Conservation (phyloP, 371 early-diverging fungal genomes). For the Fennellomyces sp. region DNA sequence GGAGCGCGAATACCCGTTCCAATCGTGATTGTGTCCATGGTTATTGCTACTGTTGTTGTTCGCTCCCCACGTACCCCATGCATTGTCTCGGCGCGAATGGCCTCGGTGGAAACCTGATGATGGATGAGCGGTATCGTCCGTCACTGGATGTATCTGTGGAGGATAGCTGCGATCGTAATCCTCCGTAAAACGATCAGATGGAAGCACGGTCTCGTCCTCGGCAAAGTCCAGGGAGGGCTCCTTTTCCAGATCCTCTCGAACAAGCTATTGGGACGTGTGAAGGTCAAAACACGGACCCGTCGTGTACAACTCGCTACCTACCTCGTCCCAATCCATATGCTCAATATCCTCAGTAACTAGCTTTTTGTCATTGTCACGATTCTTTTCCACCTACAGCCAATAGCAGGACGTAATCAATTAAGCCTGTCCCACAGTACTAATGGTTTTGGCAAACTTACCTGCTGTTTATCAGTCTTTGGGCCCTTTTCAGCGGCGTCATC, state of each 20-base stretch:
- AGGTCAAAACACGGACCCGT: conserved; percentile 29
- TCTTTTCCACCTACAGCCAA: not conserved
- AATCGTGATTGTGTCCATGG: not conserved
- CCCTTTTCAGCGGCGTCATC: not conserved
- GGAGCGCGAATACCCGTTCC: not conserved
- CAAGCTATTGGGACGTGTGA: conserved; percentile 23
- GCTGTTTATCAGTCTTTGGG: not conserved
- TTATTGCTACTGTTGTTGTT: too few relatives aligned
- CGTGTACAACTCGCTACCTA: conserved; percentile 31
- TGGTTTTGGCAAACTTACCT: too few relatives aligned
- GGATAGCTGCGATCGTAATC: conserved; percentile 55
- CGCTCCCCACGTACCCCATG: too few relatives aligned
- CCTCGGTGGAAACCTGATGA: not conserved
- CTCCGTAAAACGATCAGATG: conserved; percentile 48
- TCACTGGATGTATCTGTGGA: conserved; percentile 25
- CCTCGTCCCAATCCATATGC: conserved; percentile 37
- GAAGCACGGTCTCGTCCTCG: conserved; percentile 27
- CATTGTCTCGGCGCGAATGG: conserved; percentile 5
- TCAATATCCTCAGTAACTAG: not conserved
- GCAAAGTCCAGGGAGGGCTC: conserved; percentile 8
- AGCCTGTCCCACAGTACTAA: not conserved
- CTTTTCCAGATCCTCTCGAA: conserved; percentile 16
- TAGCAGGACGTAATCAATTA: not conserved
- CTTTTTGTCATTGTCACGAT: not conserved
- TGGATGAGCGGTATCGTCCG: not conserved